Conservation (phyloP, 2,329 filamentous ascomycete genomes). For the Diaporthe humulicola region DNA sequence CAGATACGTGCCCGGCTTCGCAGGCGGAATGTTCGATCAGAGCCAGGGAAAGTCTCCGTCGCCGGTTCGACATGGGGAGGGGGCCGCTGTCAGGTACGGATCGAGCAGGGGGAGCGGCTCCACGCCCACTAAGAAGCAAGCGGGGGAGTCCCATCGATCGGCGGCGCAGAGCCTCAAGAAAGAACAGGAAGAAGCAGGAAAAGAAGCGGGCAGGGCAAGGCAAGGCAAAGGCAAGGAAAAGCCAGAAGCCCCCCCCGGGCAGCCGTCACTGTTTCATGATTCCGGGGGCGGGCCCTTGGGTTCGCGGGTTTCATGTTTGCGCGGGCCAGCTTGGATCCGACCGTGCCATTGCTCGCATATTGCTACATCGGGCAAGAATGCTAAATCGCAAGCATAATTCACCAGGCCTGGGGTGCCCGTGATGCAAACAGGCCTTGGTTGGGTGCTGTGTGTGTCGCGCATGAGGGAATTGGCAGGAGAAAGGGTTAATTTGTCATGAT, state of each 20-base stretch:
- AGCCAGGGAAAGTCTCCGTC: background rate
- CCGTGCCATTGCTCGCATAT: conserved; percentile 23
- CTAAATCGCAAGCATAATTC: conserved; percentile 4
- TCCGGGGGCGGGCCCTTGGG: conserved; percentile 16
- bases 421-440: background rate
- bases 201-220: background rate
- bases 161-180: conserved; percentile 16
- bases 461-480: background rate
- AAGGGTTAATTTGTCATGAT: conserved; percentile 16
- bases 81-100: conserved; percentile 11
- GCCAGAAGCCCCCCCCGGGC: background rate
- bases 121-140: background rate
- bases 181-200: background rate
- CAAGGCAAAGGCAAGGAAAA: background rate
- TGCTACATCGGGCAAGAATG: conserved; percentile 22
- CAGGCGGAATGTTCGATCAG: conserved; percentile 15
- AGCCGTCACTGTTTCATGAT: conserved; percentile 30
- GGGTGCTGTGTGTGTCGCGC: background rate
- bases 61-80: background rate
- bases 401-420: conserved; percentile 14
- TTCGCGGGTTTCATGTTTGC: conserved; percentile 28
- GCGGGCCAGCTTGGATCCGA: conserved; percentile 27
- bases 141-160: conserved; percentile 21
- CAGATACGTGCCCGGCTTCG: background rate
- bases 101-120: background rate